These are phyloP conservation scores for Fusarium siculi DNA, from an alignment of 2,329 filamentous ascomycete genomes.

Conservation along the genomic window DNA sequence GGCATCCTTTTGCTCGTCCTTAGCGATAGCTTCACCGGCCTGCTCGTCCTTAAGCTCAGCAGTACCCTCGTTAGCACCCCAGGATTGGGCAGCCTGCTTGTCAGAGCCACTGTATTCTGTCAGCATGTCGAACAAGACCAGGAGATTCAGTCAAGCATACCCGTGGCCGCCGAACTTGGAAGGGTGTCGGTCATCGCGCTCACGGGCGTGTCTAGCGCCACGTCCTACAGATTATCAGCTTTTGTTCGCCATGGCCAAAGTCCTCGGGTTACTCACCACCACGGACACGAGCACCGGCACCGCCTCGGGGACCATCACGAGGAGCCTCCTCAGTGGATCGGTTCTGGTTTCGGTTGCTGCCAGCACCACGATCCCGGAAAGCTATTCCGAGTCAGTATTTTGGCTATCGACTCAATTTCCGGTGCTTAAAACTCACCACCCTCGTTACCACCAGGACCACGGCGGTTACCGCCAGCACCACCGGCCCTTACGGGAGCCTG, in stretches of 20 bases:
- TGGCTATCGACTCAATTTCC: not conserved
- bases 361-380: conserved; percentile 89
- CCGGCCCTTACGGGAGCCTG: conserved; percentile 68
- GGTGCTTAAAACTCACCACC: conserved; percentile 72
- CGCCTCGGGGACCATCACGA: conserved; percentile 67
- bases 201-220: conserved; percentile 63
- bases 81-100: conserved; percentile 89
- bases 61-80: conserved; percentile 84
- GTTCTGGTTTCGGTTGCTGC: conserved; percentile 82
- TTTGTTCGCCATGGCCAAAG: not conserved
- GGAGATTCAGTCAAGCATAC: conserved; percentile 52
- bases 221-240: conserved; percentile 55
- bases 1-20: conserved; percentile 82
- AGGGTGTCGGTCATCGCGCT: conserved; percentile 67
- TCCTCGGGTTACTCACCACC: conserved; percentile 58
- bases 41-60: conserved; percentile 92
- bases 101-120: conserved; percentile 72
- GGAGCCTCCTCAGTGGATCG: conserved; percentile 78
- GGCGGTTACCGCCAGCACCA: conserved; percentile 57
- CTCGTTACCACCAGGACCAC: conserved; percentile 79
- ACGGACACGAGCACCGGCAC: conserved; percentile 71
- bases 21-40: conserved; percentile 88
- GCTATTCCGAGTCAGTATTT: conserved; percentile 61
- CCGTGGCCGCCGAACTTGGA: conserved; percentile 53
- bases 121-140: conserved; percentile 10